phyloP scores from a whole-genome alignment of 306 rosid genomes.

The Chamaecrista fasciculata region DNA sequence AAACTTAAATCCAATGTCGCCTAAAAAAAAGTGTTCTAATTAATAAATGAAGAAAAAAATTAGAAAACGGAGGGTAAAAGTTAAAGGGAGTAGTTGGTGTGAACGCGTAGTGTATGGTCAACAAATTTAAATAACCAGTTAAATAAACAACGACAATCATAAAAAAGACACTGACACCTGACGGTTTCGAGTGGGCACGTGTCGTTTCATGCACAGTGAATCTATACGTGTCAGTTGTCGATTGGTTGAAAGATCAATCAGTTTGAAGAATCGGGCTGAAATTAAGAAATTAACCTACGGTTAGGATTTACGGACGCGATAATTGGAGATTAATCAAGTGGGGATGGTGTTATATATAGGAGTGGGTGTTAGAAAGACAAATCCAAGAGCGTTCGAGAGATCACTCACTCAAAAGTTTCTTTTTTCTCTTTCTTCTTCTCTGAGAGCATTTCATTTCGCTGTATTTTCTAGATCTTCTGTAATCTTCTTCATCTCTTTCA shows the following conservation, averaged over 20 bases:
- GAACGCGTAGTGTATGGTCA: conserved; percentile 42
- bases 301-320: conserved; percentile 16
- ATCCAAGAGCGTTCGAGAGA: conserved; percentile 64
- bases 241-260: conserved; percentile 1
- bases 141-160: background rate
- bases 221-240: too few relatives aligned
- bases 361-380: background rate
- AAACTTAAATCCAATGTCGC: too few relatives aligned
- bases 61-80: background rate
- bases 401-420: conserved; percentile 11
- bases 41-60: background rate
- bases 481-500: background rate
- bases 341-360: conserved; percentile 37
- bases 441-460: background rate
- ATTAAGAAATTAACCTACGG: conserved; percentile 29
- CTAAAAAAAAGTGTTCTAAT: too few relatives aligned
- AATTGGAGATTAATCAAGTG: conserved; percentile 26
- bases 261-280: background rate
- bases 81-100: conserved; percentile 8
- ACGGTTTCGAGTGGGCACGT: conserved; percentile 29
- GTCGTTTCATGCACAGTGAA: too few relatives aligned
- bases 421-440: background rate
- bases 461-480: background rate
- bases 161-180: conserved; percentile 43
- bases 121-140: conserved; percentile 27